Conservation (phyloP, 2,329 filamentous ascomycete genomes). For the Calonectria naviculata region DNA sequence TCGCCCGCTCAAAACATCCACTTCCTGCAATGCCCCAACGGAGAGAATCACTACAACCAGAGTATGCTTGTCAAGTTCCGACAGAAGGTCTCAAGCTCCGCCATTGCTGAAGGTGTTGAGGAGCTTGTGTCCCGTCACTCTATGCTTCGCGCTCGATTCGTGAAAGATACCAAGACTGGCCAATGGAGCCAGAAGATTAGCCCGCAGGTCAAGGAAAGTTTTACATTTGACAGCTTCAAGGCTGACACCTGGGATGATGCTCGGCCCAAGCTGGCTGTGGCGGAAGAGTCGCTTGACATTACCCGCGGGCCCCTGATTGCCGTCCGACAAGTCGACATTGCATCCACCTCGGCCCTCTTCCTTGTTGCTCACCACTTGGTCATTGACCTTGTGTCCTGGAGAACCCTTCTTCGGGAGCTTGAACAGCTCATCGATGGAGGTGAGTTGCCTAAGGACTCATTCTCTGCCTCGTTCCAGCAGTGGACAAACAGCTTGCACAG, state of each 20-base stretch:
- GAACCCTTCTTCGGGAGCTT: conserved; percentile 46
- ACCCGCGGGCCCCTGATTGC: conserved; percentile 19
- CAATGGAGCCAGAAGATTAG: conserved; percentile 30
- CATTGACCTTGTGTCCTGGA: conserved; percentile 60
- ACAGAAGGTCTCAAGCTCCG: neutral
- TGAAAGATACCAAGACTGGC: neutral
- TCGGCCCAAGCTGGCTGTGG: neutral
- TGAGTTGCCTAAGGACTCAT: neutral
- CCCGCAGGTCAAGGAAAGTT: conserved; percentile 2
- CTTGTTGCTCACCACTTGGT: conserved; percentile 51
- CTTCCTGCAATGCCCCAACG: conserved; percentile 18
- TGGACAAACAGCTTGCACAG: conserved; percentile 47
- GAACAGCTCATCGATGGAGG: conserved; percentile 41
- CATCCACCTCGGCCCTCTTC: conserved; percentile 41
- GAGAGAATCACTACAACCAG: conserved; percentile 34
- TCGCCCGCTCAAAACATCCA: neutral
- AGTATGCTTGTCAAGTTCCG: conserved; percentile 32
- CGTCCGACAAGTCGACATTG: conserved; percentile 21
- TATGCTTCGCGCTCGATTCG: conserved; percentile 33
- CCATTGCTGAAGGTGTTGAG: conserved; percentile 25
- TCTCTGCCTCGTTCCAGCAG: conserved; percentile 33
- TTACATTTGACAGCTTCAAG: conserved; percentile 16
- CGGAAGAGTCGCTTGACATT: conserved; percentile 27
- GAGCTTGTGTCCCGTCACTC: conserved; percentile 23
- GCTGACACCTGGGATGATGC: neutral